Conservation (phyloP, 495 filamentous ascomycete species). For the Penicillium flavigenum region DNA sequence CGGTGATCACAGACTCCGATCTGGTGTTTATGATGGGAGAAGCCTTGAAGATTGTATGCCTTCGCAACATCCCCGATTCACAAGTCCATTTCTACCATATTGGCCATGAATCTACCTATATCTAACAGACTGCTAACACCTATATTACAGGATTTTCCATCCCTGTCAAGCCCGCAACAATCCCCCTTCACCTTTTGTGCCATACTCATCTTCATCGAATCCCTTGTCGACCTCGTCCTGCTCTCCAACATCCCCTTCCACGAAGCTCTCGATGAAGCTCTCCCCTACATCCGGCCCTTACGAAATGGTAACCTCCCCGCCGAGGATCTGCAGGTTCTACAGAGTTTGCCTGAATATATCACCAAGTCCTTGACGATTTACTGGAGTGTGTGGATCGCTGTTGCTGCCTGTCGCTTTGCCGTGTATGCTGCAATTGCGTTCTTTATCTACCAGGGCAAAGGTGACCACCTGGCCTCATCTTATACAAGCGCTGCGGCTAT, state of each 20-base stretch:
- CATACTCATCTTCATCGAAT: conserved; percentile 63
- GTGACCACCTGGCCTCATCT: conserved; percentile 34
- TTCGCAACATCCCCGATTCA: neutral
- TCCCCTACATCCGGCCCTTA: conserved; percentile 30
- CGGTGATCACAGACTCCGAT: conserved; percentile 70
- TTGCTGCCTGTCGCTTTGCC: conserved; percentile 64
- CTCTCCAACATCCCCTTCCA: conserved; percentile 53
- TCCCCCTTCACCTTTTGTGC: conserved; percentile 70
- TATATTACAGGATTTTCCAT: conserved; percentile 41
- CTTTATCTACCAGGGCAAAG: conserved; percentile 65
- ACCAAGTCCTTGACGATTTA: conserved; percentile 41
- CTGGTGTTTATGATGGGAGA: conserved; percentile 82
- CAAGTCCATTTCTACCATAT: neutral
- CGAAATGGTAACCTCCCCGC: conserved; percentile 29
- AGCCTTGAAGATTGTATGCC: conserved; percentile 69
- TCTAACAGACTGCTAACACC: conserved; percentile 32
- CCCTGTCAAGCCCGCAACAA: conserved; percentile 58
- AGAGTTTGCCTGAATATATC: conserved; percentile 41
- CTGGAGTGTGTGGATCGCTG: conserved; percentile 74
- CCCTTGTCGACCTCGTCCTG: conserved; percentile 71
- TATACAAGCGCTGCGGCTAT: conserved; percentile 27
- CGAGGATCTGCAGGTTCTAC: conserved; percentile 32
- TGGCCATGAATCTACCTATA: neutral
- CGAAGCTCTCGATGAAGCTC: conserved; percentile 39
- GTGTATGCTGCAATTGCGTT: conserved; percentile 65